Evolutionary conservation across 164 flowering plant genomes (phyloP), one percentile per base, ranked within the genome.

Genomic region (Protea cynaroides): DNA sequence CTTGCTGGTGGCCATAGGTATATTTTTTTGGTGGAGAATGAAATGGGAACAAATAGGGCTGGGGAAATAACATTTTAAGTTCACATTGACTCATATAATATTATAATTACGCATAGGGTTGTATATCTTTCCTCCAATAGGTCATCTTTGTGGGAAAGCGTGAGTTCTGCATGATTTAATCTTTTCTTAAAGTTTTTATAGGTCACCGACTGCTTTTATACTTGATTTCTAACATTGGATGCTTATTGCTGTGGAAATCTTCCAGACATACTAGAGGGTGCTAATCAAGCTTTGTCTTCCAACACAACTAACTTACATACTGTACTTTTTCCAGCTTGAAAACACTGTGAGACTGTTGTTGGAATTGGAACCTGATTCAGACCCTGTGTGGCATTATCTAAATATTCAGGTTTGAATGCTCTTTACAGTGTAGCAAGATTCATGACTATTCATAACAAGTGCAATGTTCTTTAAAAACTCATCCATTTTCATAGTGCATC

Each of bases 341-440:
- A 95, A 88, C 76, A 90, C 85, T 43, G 99, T 92, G 73, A 84
- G 99, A 77, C 79, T 95, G 72, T 79, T 95, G 74, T 65, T 90
- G 86, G 97, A 95, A 88, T 80, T 95, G 81, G 99, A 95, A 65
- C 97, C 99, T 65, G 99, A 89, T 52, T 86, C 96, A 34, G 99
- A 95, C 74, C 99, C 99, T 72, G 93, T 95, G 25, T 88, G 97
- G 97, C 97, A 92, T 75, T 92, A 95, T 79, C 74, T 95, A 58
- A 92, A 82, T 74, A 83, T 92, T 70, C 99, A 95, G 97, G 99
- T 92, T 34, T 65, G 82, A 29, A 29, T 29, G 34, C 34, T 29
- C 34, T 29, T 29, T 5, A 29, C 34, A 29, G 34, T 29, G 34
- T 29, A 29, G 34, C 34, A 29, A 29, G 34, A 29, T 3, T 29